Evolutionary conservation across 1,284 basidiomycete genomes (phyloP).

Genomic region (Salmacisia buchloeana): DNA sequence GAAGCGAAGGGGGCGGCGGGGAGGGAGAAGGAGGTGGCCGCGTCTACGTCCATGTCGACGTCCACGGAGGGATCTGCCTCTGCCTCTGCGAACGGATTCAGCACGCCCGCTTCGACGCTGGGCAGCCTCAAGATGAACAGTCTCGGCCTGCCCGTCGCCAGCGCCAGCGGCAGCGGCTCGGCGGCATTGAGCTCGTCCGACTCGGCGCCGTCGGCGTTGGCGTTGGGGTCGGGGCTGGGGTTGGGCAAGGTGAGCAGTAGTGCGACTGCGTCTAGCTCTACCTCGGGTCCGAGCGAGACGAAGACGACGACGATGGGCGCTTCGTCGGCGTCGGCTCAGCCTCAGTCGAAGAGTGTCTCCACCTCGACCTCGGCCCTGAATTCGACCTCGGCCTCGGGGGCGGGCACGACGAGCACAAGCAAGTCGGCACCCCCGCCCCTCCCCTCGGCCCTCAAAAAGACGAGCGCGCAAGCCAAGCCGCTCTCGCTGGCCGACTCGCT

Average conservation of each 20-base stretch:
- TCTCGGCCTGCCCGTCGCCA: no score
- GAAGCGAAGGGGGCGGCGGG: neutral
- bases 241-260: neutral
- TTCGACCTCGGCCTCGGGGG: no score
- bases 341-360: no score
- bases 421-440: neutral
- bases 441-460: slow-evolving; percentile 31
- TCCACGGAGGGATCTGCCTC: neutral
- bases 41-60: neutral
- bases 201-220: neutral
- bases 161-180: slow-evolving; percentile 15
- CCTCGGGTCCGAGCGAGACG: neutral
- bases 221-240: no score
- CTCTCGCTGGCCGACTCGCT: slow-evolving; percentile 42
- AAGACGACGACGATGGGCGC: neutral
- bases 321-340: neutral
- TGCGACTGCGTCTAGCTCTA: neutral
- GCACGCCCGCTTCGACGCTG: neutral
- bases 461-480: slow-evolving; percentile 14
- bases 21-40: neutral
- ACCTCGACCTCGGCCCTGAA: no score
- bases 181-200: slow-evolving; percentile 1
- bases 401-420: no score
- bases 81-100: neutral
- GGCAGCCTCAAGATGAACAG: neutral